Percentiles rank a stretch among this genome's conserved stretches.
phyloP scores from a whole-genome alignment of 306 rosid species.

The Vicia sativa region DNA sequence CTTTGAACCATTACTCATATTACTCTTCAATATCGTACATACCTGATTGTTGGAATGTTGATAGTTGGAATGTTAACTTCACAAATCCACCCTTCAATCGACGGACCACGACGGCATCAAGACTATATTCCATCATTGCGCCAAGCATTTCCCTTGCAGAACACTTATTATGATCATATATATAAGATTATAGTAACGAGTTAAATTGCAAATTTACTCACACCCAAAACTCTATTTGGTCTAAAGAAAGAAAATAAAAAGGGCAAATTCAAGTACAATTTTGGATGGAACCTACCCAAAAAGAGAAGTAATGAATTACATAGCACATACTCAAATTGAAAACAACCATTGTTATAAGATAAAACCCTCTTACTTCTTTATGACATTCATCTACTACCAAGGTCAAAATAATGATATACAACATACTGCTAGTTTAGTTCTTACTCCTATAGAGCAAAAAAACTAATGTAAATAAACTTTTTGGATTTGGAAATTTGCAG shows the following conservation, averaged over 20 bases:
- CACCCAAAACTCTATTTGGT: too few relatives aligned
- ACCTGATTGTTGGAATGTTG: too few relatives aligned
- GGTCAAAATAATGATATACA: slow-evolving; percentile 23
- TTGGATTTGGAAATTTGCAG: slow-evolving; percentile 23
- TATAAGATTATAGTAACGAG: too few relatives aligned
- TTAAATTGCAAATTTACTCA: too few relatives aligned
- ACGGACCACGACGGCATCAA: too few relatives aligned
- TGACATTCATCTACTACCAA: background rate
- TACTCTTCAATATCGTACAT: too few relatives aligned
- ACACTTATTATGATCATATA: too few relatives aligned
- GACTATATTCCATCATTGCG: too few relatives aligned
- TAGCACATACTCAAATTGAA: background rate
- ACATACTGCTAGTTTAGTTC: slow-evolving; percentile 26
- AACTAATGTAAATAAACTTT: slow-evolving; percentile 21
- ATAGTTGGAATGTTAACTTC: too few relatives aligned
- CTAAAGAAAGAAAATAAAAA: background rate
- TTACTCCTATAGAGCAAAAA: slow-evolving; percentile 2
- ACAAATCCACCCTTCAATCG: too few relatives aligned
- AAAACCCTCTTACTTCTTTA: slow-evolving; percentile 6
- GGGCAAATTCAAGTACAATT: background rate
- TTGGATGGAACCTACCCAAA: background rate
- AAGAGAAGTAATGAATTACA: slow-evolving; percentile 8
- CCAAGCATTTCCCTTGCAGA: too few relatives aligned
- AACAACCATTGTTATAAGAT: slow-evolving; percentile 13
- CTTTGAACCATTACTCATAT: too few relatives aligned